phyloP scores from a whole-genome alignment of 2,329 filamentous ascomycete species.

The Aspergillus luchuensis region DNA sequence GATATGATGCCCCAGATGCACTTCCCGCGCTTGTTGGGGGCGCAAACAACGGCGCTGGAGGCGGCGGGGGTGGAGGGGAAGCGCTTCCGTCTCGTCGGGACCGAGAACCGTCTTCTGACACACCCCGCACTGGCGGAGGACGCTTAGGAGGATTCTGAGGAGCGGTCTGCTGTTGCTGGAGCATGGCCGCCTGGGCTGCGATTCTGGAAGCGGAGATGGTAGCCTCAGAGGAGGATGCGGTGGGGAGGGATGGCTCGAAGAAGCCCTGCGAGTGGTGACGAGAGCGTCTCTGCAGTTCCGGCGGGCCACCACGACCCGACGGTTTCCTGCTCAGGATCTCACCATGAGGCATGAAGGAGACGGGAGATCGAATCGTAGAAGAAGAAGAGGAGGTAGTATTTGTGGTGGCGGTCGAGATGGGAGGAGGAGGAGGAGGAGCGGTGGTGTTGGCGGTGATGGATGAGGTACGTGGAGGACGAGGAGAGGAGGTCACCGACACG shows the following conservation, averaged over 20 bases:
- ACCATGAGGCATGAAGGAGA: conserved; percentile 43
- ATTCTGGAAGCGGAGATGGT: conserved; percentile 63
- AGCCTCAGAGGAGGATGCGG: conserved; percentile 51
- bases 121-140: conserved; percentile 54
- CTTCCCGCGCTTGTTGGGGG: conserved; percentile 21
- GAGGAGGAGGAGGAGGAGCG: conserved; percentile 31
- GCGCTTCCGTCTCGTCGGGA: conserved; percentile 36
- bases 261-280: conserved; percentile 66
- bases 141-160: conserved; percentile 54
- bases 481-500: conserved; percentile 20
- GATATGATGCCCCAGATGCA: conserved; percentile 41
- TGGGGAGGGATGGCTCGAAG: conserved; percentile 66
- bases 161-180: conserved; percentile 42
- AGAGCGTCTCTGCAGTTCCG: conserved; percentile 46
- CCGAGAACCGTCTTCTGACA: conserved; percentile 36
- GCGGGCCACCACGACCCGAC: conserved; percentile 40
- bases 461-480: conserved; percentile 31
- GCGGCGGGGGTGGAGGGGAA: conserved; percentile 38
- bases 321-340: conserved; percentile 39
- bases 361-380: conserved; percentile 34
- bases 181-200: conserved; percentile 68
- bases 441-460: conserved; percentile 30
- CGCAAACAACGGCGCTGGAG: conserved; percentile 28
- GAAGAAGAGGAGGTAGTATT: conserved; percentile 31
- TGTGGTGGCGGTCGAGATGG: conserved; percentile 21